Conservation (phyloP, 495 filamentous ascomycete genomes). For the Penicillium taxi region DNA sequence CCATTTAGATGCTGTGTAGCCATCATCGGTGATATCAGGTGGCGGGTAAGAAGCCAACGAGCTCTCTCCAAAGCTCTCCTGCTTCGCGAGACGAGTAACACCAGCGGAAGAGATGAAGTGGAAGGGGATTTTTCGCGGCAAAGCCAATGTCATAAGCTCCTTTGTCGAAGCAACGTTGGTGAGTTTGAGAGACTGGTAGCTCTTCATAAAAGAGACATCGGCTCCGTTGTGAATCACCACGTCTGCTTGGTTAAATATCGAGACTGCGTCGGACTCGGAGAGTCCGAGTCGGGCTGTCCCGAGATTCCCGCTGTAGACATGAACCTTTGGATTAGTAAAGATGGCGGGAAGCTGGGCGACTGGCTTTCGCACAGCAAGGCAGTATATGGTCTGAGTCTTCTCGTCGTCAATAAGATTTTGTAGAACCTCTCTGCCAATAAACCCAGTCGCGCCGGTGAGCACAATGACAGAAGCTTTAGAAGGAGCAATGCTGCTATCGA, state of each 20-base stretch:
- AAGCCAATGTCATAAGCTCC: constrained; percentile 29
- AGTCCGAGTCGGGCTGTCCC: constrained; percentile 29
- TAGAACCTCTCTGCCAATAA: constrained; percentile 26
- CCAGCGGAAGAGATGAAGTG: constrained; percentile 43
- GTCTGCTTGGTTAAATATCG: constrained; percentile 28
- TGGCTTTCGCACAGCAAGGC: constrained; percentile 22
- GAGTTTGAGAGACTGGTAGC: constrained; percentile 32
- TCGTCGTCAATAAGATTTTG: constrained; percentile 15
- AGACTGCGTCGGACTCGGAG: constrained; percentile 8
- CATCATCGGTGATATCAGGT: constrained; percentile 20
- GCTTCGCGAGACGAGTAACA: constrained; percentile 17
- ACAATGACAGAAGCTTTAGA: constrained; percentile 10
- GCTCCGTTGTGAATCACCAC: constrained; percentile 47
- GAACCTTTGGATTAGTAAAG: constrained; percentile 24
- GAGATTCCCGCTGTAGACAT: constrained; percentile 33
- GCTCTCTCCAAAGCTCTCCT: constrained; percentile 12
- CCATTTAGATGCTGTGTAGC: constrained; percentile 48
- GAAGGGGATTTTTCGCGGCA: constrained; percentile 31
- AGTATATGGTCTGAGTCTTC: constrained; percentile 19
- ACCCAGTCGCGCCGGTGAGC: constrained; percentile 31
- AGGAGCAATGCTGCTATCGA: not conserved
- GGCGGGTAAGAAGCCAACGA: constrained; percentile 13
- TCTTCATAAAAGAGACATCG: constrained; percentile 41
- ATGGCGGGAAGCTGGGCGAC: constrained; percentile 2
- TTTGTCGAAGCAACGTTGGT: constrained; percentile 40